A percentile compares a stretch with the other conserved stretches of the same genome.
Evolutionary conservation across 225 moss, liverwort and hornwort species (phyloP).

Genomic region (Sphagnum tenellum): DNA sequence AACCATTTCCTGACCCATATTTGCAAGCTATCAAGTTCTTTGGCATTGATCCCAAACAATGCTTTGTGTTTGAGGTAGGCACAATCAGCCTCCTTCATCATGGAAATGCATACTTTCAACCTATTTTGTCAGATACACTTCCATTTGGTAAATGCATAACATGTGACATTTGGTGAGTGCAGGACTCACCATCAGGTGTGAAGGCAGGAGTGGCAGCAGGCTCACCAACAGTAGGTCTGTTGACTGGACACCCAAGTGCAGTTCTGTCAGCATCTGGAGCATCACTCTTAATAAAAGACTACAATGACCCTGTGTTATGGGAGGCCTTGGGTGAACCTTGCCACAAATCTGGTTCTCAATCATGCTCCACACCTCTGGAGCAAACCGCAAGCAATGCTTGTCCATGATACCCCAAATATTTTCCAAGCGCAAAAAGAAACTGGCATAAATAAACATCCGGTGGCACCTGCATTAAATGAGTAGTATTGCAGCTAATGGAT

Average conservation of each 20-base stretch:
- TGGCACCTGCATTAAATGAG: no score
- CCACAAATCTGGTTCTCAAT: background rate
- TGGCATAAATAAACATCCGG: no score
- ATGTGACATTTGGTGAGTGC: background rate
- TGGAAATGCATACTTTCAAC: no score
- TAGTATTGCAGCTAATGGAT: no score
- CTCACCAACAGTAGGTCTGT: constrained; percentile 26
- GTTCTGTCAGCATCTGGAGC: constrained; percentile 24
- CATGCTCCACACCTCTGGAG: background rate
- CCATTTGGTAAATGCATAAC: no score
- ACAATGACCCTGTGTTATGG: constrained; percentile 34
- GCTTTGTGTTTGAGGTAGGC: constrained; percentile 38
- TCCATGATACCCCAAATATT: no score
- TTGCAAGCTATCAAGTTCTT: constrained; percentile 34
- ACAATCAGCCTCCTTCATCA: no score
- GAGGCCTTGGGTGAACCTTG: constrained; percentile 4
- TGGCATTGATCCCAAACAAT: constrained; percentile 17
- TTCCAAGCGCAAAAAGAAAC: no score
- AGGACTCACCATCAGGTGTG: constrained; percentile 49
- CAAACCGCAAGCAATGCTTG: no score
- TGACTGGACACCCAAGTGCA: constrained; percentile 31
- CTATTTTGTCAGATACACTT: no score
- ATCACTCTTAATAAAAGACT: constrained; percentile 27
- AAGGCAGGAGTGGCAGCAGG: constrained; percentile 34
- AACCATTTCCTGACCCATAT: constrained; percentile 48